Evolutionary conservation across 78 protist species (phyloP), one percentile per base, ranked within the genome.

Genomic region (Tieghemostelium lacteum): DNA sequence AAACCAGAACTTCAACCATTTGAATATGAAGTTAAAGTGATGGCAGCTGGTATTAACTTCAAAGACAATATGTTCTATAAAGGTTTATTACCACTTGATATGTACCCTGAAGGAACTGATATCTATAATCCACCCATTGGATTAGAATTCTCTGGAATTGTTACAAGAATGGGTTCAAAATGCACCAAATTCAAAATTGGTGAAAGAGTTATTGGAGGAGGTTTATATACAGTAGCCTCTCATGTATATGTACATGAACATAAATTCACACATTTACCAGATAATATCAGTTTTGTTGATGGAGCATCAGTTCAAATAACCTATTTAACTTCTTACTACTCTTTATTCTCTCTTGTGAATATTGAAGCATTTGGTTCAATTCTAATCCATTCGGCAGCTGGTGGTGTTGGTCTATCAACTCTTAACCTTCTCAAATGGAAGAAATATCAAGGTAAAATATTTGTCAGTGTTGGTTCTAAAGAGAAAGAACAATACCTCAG

Each of bases 351-450:
- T n/a, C n/a, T n/a, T n/a, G 52, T 40, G 3, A 31, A 19, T 20
- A 57, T 14, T 37, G 66, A 55, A 33, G 10, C 4, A 2, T 62
- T 20, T 12, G n/a, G n/a, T n/a, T n/a, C n/a, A n/a, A 57, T 73
- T 33, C 39, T 73, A 12, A 73, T 73, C 28, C 80, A 73, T 24
- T 36, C 69, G 1, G 80, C 67, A 12, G 55, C 80, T 14, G 66
- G 66, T 55, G 66, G 66, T 54, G 28, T 55, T n/a, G 80, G 69
- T 55, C 34, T 73, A 16, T 19, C 97, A 4, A 88, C 96, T 10
- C 54, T 96, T n/a, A 77, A 96, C 36, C 74, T 96, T 28, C 92
- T 87, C 28, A 94, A 92, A 74, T 83, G 76, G 76, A 70, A 50
- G 16, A 57, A 19, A 16, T 19, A 57, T 16, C 63, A 57, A 57